Conservation (phyloP, 2,329 filamentous ascomycete genomes). For the Colletotrichum sp. region DNA sequence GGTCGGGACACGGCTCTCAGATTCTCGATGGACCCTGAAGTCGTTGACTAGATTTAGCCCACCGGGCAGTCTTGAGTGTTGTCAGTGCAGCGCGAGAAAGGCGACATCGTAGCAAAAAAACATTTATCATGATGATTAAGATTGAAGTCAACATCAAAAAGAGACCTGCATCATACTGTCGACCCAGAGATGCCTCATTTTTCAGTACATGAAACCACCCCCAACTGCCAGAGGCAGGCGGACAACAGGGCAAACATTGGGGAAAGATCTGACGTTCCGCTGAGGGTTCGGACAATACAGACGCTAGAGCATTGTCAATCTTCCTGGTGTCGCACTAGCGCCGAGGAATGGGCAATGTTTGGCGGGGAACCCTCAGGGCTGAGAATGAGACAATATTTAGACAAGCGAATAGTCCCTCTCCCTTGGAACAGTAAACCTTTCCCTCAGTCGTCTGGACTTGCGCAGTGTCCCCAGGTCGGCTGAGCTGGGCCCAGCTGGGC, state of each 20-base stretch:
- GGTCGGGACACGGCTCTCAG: not conserved
- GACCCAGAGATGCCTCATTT: not conserved
- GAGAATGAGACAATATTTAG: not conserved
- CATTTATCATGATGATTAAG: not conserved
- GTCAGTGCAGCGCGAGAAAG: not conserved
- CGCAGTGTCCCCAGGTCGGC: not conserved
- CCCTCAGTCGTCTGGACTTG: not conserved
- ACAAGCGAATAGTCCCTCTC: not conserved
- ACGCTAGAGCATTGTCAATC: slow-evolving; percentile 4
- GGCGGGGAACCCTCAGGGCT: not conserved
- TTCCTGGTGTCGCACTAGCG: not conserved
- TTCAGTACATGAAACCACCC: not conserved
- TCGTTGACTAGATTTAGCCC: not conserved
- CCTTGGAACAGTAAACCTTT: not conserved
- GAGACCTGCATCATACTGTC: not conserved
- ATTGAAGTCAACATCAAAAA: not conserved
- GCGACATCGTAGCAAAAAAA: not conserved
- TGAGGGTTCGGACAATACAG: not conserved
- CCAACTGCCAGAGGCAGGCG: not conserved
- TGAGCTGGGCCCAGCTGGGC: not conserved
- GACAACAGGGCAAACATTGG: not conserved
- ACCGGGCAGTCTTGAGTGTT: not conserved
- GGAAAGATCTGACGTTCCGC: not conserved
- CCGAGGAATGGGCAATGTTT: not conserved
- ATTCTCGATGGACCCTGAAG: not conserved